Base-by-base conservation (phyloP, 352 stramenopile genomes). In the Phytopythium helicoides region DNA sequence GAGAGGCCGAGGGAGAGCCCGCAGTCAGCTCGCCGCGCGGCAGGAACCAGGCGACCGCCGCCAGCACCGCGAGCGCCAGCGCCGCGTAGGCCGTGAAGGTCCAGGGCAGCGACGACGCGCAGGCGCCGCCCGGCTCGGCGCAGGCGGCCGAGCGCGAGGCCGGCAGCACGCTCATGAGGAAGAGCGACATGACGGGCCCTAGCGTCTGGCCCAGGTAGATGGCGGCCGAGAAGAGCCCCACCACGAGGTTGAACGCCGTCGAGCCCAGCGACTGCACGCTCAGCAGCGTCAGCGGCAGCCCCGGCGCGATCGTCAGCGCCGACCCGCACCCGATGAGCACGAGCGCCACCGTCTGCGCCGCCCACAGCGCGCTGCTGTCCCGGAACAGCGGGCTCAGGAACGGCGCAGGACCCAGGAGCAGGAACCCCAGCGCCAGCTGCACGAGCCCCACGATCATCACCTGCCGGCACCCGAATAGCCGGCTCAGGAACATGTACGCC, bases 141-240 rank as follows among this genome's bases (percentile, higher is more conserved):
- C 77, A 88, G 55, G 80, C 80, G 60, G 65, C 55, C 7, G 66
- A 62, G 35, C 60, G 60, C 2, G 67, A 73, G 21, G 35, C 38
- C 21, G 80, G 80, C 25, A 87, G 49, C 16, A 86, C 53, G 36
- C 74, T 48, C 63, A 76, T 75, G 35, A 90, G 47, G 15, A 72
- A 18, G 11, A 80, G 66, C 41, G 79, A 71, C 15, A 87, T 16
- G 42, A 87, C 77, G 28, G 79, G 79, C 5, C 79, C 79, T 16
- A 87, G 47, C 22, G 76, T 72, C 44, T 90, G 79, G 1, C 79
- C 76, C 18, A 87, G 51, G 53, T 90, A 90, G 39, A 90, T 80
- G 19, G 79, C 76, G 6, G 72, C 69, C 15, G 74, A 74, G 60
- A 90, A 90, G 16, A 90, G 61, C 3, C 74, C 79, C 28, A 90